Base-by-base conservation (phyloP, 2,329 filamentous ascomycete species). In the Colletotrichum liaoningense region DNA sequence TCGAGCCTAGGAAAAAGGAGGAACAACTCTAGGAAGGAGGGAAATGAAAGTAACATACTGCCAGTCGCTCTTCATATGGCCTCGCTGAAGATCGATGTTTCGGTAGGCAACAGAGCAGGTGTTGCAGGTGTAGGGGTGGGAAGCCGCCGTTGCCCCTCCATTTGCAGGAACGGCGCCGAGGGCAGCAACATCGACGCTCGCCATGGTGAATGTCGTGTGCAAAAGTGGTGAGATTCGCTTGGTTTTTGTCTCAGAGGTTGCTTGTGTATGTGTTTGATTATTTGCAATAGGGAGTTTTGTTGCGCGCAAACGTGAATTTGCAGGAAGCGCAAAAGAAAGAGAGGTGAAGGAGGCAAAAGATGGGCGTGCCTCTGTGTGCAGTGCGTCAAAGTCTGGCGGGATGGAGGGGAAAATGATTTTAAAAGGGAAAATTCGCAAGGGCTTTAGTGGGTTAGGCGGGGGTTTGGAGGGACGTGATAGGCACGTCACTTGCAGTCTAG, bases 31-130 rank as follows among this genome's bases (percentile, higher is more conserved):
- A 4, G 30, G 4, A 8, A 65, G 57, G 30, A 30, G 22, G 26
- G 33, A 8, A 62, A 62, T 42, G 38, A 75, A 30, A 62, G 64
- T 67, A 5, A 92, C 94, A 86, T 89, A 97, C 93, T 99, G 96
- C 97, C 97, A 99, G 86, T 99, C 97, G 78, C 93, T 97, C 83
- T 97, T 95, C 97, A 99, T 99, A 82, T 99, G 97, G 49, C 91
- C 92, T 82, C 97, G 93, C 85, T 99, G 97, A 69, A 97, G 89
- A 81, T 98, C 96, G 82, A 94, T 95, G 81, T 94, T 95, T 77
- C 96, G 93, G 85, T 98, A 99, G 65, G 96, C 97, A 78, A 99
- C 95, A 82, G 98, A 95, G 81, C 97, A 99, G 72, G 95, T 97
- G 84, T 98, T 99, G 91, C 97, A 99, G 69, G 96, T 98, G 85